Evolutionary conservation across 495 filamentous ascomycete genomes (phyloP), one percentile per base, ranked within the genome.

Genomic region (Pseudevernia furfuracea): DNA sequence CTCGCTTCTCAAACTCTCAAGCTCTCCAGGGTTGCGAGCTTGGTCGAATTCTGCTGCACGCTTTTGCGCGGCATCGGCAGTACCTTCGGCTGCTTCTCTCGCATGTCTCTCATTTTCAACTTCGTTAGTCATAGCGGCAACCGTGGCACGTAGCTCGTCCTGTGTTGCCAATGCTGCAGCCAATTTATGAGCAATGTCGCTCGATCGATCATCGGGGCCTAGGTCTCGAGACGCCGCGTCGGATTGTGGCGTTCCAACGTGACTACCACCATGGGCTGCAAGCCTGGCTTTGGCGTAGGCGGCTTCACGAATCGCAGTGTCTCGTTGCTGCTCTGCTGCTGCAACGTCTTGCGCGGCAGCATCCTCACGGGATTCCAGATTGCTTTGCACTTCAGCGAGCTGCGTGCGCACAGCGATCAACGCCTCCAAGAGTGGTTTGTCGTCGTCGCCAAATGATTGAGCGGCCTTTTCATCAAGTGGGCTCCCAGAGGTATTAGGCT

Each of bases 271-370:
- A 65, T 90, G 89, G 3, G 91, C 92, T 46, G 92, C 94, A 23
- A 96, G 80, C 70, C 91, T 96, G 10, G 95, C 90, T 70, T 96
- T 96, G 30, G 92, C 91, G 77, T 97, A 97, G 1, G 91, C 89
- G 0, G 95, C 94, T 74, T 97, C 95, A 66, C 85, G 87, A 48
- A 99, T 83, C 23, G 94, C 94, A 25, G 88, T 86, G 75, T 99
- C 95, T 58, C 95, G 80, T 74, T 97, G 92, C 65, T 89, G 90
- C 73, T 97, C 94, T 11, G 94, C 86, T 70, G 96, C 91, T 4
- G 93, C 92, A 68, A 99, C 90, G 64, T 90, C 84, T 70, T 89
- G 90, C 6, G 91, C 92, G 8, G 95, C 91, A 41, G 88, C 80
- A 14, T 87, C 78, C 15, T 90, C 88, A 76, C 97, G 93, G 48